Conservation (phyloP, 441 rosid genomes). For the Euphorbia celastroides region DNA sequence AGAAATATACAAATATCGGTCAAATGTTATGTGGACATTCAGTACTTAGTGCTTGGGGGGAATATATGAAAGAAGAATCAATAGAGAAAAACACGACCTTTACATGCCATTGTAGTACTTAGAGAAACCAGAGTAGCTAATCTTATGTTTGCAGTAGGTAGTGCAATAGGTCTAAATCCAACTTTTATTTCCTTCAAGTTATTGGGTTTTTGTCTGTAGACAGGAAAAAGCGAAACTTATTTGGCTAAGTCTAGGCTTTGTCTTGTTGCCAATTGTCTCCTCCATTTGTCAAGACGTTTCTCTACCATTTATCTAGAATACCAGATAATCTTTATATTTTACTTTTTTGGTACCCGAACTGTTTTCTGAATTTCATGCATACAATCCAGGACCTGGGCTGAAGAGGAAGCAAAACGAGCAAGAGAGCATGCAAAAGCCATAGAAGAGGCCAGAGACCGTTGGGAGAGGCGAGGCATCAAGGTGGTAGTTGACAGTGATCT, state of each 20-base stretch:
- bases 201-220: too few species aligned
- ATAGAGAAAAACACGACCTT: not conserved
- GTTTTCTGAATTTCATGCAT: not conserved
- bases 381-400: constrained; percentile 80
- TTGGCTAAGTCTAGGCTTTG: not conserved
- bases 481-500: constrained; percentile 79
- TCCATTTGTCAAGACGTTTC: not conserved
- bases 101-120: too few species aligned
- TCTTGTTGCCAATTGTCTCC: not conserved
- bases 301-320: not conserved
- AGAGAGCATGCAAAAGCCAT: constrained; percentile 75
- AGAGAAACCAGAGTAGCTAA: not conserved
- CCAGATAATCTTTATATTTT: not conserved
- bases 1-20: not conserved
- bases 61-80: not conserved
- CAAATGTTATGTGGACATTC: not conserved
- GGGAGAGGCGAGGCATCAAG: constrained; percentile 82
- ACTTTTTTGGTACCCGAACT: not conserved
- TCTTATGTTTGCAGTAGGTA: not conserved
- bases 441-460: constrained; percentile 80
- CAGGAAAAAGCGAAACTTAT: too few species aligned
- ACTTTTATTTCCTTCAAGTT: not conserved
- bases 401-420: constrained; percentile 88
- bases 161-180: not conserved
- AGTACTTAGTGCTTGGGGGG: not conserved